Percentiles rank a stretch among this genome's conserved stretches.
These are phyloP conservation scores for Salix arbutifolia DNA, from an alignment of 345 rosid genomes.

Conservation along the genomic window DNA sequence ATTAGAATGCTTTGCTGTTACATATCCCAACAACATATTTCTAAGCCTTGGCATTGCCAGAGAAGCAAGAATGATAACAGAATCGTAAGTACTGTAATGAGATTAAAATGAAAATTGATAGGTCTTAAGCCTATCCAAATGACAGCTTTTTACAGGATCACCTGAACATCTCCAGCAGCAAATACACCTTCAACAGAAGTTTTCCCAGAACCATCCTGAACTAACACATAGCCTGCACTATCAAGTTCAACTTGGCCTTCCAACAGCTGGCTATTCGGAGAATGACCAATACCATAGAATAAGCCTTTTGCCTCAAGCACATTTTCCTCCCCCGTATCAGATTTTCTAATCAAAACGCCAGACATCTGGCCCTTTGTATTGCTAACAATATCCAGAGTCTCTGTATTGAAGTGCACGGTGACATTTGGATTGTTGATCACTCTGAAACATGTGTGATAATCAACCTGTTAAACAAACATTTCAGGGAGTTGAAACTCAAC, in stretches of 20 bases:
- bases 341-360: constrained; percentile 64
- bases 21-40: not conserved
- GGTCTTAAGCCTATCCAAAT: not conserved
- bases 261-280: constrained; percentile 79
- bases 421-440: constrained; percentile 93
- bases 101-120: not conserved
- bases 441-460: constrained; percentile 99
- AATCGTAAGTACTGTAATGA: too few species aligned
- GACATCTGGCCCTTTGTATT: constrained; percentile 94
- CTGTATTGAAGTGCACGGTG: constrained; percentile 89
- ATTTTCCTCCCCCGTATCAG: constrained; percentile 75
- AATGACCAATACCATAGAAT: constrained; percentile 97
- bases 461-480: constrained; percentile 99
- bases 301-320: constrained; percentile 92
- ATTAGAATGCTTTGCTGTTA: not conserved
- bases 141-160: constrained; percentile 22
- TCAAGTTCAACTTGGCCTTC: constrained; percentile 95
- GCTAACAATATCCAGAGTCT: constrained; percentile 75
- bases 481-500: constrained; percentile 99
- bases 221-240: constrained; percentile 69
- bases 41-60: not conserved
- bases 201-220: constrained; percentile 68
- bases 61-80: too few species aligned
- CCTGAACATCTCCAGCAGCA: constrained; percentile 99
- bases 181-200: constrained; percentile 91